A percentile compares a stretch with the other conserved stretches of the same genome.
Evolutionary conservation across 345 rosid genomes (phyloP).

Genomic region (Salix viminalis): DNA sequence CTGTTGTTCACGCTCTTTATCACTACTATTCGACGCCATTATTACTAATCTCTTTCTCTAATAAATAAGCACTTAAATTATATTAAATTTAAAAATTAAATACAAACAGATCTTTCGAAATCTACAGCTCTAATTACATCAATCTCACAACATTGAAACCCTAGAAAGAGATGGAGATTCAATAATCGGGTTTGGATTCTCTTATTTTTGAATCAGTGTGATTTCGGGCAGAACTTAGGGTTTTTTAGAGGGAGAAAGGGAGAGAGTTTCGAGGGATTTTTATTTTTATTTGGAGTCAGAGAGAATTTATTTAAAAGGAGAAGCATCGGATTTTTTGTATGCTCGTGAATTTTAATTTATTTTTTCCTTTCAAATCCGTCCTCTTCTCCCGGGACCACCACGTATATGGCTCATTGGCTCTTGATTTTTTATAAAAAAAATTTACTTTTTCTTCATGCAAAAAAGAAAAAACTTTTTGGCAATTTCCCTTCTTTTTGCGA

Average conservation of each 20-base stretch:
- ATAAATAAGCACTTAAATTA: neutral
- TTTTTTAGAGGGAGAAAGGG: constrained; percentile 10
- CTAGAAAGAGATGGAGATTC: constrained; percentile 3
- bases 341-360: neutral
- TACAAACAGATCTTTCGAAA: constrained; percentile 28
- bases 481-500: neutral
- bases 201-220: neutral
- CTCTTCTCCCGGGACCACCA: neutral
- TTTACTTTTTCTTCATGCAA: neutral
- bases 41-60: neutral
- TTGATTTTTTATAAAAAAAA: neutral
- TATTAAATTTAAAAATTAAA: neutral
- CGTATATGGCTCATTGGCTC: neutral
- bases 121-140: constrained; percentile 6
- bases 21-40: constrained; percentile 48
- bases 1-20: constrained; percentile 61
- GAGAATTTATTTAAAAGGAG: neutral
- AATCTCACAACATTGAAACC: constrained; percentile 35
- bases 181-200: neutral
- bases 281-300: neutral
- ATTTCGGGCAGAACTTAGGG: constrained; percentile 14
- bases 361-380: neutral
- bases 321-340: neutral
- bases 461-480: neutral
- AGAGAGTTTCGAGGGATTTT: neutral